A percentile compares a stretch with the other conserved stretches of the same genome.
Conservation (phyloP, 208 protist genomes). For the Crithidia expoeki region DNA sequence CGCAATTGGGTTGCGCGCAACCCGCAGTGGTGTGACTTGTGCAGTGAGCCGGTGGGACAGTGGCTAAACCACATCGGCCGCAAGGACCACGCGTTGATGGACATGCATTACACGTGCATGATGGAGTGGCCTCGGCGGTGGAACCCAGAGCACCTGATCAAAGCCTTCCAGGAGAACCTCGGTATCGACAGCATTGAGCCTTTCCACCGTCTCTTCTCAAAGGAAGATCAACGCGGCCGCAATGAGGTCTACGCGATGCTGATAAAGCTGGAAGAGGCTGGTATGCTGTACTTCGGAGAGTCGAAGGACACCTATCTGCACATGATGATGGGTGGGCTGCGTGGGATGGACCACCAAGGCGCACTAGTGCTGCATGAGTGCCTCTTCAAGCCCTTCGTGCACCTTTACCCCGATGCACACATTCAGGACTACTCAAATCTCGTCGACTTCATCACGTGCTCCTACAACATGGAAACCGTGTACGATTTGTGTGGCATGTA, state of each 20-base stretch:
- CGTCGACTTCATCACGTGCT: constrained; percentile 87
- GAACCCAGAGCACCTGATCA: constrained; percentile 74
- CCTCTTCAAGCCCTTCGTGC: constrained; percentile 80
- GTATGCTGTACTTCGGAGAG: constrained; percentile 89
- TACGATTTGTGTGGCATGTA: constrained; percentile 91
- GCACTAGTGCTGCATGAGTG: constrained; percentile 87
- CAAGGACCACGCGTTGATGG: constrained; percentile 90
- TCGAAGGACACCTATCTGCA: constrained; percentile 75
- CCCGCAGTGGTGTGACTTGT: constrained; percentile 89
- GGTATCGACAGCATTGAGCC: constrained; percentile 47
- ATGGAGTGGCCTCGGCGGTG: constrained; percentile 81
- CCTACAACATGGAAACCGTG: constrained; percentile 93
- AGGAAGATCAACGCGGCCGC: constrained; percentile 60
- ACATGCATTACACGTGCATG: constrained; percentile 86
- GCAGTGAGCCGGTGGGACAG: constrained; percentile 84
- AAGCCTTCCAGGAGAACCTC: constrained; percentile 58
- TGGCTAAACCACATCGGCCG: constrained; percentile 90
- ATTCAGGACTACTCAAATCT: constrained; percentile 92
- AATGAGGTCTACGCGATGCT: constrained; percentile 87
- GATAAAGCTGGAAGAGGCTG: constrained; percentile 65
- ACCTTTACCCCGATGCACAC: constrained; percentile 85
- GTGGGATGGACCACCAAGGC: constrained; percentile 86
- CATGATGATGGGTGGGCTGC: constrained; percentile 83
- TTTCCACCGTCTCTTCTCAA: constrained; percentile 60
- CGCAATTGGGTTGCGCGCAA: constrained; percentile 87